A percentile compares a stretch with the other conserved stretches of the same genome.
Evolutionary conservation across 148 eudicot genomes (phyloP).

Genomic region (Fallopia convolvulus): DNA sequence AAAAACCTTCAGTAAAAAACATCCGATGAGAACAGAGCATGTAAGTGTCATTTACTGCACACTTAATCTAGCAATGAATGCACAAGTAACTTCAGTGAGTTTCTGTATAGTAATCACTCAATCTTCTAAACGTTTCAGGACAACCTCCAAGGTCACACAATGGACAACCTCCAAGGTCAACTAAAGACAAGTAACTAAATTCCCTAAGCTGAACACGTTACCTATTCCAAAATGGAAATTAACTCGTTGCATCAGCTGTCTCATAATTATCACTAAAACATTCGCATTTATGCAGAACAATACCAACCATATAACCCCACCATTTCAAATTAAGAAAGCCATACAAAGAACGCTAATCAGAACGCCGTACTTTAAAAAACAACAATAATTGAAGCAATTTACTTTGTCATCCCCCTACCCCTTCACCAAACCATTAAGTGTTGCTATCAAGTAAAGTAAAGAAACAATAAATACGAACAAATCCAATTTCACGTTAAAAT

Average conservation of each 20-base stretch:
- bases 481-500: background rate
- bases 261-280: background rate
- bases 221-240: background rate
- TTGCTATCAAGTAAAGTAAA: background rate
- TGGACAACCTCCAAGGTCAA: background rate
- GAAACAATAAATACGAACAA: background rate
- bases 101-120: background rate
- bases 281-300: background rate
- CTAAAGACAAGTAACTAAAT: background rate
- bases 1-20: background rate
- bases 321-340: background rate
- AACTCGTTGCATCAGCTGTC: background rate
- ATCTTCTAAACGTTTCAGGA: background rate
- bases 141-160: background rate
- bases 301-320: background rate
- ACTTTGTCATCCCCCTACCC: background rate
- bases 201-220: conserved; percentile 3
- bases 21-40: background rate
- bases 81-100: background rate
- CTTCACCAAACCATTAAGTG: conserved; percentile 4
- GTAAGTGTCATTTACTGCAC: background rate
- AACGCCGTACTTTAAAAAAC: background rate
- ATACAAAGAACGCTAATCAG: background rate
- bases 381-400: conserved; percentile 6
- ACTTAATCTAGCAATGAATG: background rate